Percentiles rank a stretch among this genome's conserved stretches.
Conservation (phyloP, 495 filamentous ascomycete genomes). For the Tuber indicum region DNA sequence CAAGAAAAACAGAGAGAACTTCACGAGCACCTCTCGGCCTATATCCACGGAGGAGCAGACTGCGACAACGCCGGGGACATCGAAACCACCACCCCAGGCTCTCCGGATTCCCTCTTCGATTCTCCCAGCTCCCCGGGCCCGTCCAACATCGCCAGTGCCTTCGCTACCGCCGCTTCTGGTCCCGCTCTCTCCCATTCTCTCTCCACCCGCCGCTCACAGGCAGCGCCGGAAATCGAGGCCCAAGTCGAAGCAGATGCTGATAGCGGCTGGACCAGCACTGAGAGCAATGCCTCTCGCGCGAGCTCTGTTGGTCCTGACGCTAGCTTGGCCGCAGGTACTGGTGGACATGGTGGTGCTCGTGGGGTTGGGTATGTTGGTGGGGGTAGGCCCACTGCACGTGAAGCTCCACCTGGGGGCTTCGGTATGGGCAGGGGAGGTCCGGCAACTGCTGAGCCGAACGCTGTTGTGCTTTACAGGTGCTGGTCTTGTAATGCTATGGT, state of each 20-base stretch:
- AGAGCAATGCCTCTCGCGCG: background rate
- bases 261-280: background rate
- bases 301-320: background rate
- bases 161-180: background rate
- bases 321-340: background rate
- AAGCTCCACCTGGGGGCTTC: background rate
- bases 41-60: background rate
- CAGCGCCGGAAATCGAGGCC: constrained; percentile 16
- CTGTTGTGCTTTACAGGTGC: background rate
- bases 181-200: background rate
- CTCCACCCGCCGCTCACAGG: background rate
- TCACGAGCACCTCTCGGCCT: background rate
- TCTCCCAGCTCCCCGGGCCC: background rate
- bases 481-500: background rate
- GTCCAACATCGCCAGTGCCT: background rate
- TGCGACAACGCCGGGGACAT: background rate
- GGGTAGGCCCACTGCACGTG: background rate
- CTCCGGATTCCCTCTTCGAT: background rate
- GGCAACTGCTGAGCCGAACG: background rate
- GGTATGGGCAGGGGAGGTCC: background rate
- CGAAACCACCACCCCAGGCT: background rate
- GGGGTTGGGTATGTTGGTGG: background rate
- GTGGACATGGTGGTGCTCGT: background rate
- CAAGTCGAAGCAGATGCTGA: constrained; percentile 14
- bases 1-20: background rate